Base-by-base conservation (phyloP, 768 basidiomycete species). In the Phanerodontia chrysosporium region DNA sequence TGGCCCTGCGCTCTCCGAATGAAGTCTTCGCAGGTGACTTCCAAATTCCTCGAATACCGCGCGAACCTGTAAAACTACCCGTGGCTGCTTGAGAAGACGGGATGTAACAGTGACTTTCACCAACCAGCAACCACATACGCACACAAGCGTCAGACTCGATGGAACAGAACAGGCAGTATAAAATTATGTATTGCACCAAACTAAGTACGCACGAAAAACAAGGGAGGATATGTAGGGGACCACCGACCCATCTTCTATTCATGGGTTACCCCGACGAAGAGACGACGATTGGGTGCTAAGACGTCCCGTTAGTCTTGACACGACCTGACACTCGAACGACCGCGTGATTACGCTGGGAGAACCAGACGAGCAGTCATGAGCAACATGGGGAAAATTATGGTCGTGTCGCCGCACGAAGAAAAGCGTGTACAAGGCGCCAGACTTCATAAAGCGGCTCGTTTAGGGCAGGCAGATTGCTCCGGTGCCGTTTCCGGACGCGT, bases 241-340 rank as follows among this genome's bases (percentile, higher is more conserved):
- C 78, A 86, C 90, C 89, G 86, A 88, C 90, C 89, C 90, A 78
- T 84, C 86, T 67, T 72, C 77, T 76, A 79, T 76, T 74, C 78
- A 66, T 67, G 59, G 51, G 65, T 64, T 69, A 58, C 28, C 48
- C 57, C 39, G 39, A 18, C 39, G 72, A 72, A 71, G 78, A 80
- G 74, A 79, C 74, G 82, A 85, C 69, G 78, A 66, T 74, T 67
- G 87, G 89, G 90, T 90, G 53, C 89, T 92, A 65, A 90, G 90
- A 91, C 80, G 87, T 86, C 84, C 88, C 61, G 63, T 88, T 75
- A 60, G 64, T 91, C 89, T 80, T 76, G 77, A 78, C 90, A 87
- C 87, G 80, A 79, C 86, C 78, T 90, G 90, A 92, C 90, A 90
- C 90, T 92, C 90, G 71, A 90, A 91, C 88, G 72, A 78, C 86